Evolutionary conservation across 1,284 basidiomycete genomes (phyloP).

Genomic region (Sanghuangporus sanghuang): DNA sequence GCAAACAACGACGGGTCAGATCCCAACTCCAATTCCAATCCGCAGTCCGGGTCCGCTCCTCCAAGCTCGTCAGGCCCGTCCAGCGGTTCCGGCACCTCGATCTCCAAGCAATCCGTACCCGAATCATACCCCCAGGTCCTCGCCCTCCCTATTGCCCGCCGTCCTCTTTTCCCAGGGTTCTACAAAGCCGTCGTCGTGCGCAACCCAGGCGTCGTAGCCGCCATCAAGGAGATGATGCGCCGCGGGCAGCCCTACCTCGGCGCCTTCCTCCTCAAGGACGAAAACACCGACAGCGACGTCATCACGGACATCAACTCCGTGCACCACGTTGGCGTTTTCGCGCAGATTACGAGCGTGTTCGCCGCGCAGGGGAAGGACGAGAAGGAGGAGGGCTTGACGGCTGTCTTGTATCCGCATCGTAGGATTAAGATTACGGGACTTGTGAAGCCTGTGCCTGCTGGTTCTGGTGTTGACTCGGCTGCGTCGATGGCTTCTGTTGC

Average conservation of each 20-base stretch:
- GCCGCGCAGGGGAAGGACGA: constrained; percentile 60
- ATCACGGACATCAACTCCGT: constrained; percentile 88
- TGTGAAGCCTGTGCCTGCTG: constrained; percentile 52
- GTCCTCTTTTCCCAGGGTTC: constrained; percentile 96
- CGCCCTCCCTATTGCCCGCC: constrained; percentile 91
- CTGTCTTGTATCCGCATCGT: constrained; percentile 93
- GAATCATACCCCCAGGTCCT: constrained; percentile 92
- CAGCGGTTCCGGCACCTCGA: constrained; percentile 40
- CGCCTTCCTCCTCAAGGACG: constrained; percentile 96
- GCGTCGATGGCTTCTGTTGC: constrained; percentile 41
- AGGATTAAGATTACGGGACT: constrained; percentile 90
- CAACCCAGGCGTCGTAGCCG: constrained; percentile 87
- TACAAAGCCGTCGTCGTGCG: constrained; percentile 96
- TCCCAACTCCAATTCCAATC: constrained; percentile 22
- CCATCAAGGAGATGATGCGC: constrained; percentile 95
- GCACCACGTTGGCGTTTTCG: constrained; percentile 93
- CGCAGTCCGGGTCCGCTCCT: constrained; percentile 16
- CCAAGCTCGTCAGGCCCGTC: constrained; percentile 24
- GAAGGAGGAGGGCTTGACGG: constrained; percentile 85
- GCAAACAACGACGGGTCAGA: constrained; percentile 19
- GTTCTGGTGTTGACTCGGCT: constrained; percentile 23
- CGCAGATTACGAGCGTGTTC: constrained; percentile 96
- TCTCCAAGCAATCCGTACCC: constrained; percentile 80
- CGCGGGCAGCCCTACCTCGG: constrained; percentile 97
- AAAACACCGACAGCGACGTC: constrained; percentile 88